These are phyloP conservation scores for Aspergillus transmontanensis DNA, from an alignment of 2,329 filamentous ascomycete genomes.

Conservation along the genomic window DNA sequence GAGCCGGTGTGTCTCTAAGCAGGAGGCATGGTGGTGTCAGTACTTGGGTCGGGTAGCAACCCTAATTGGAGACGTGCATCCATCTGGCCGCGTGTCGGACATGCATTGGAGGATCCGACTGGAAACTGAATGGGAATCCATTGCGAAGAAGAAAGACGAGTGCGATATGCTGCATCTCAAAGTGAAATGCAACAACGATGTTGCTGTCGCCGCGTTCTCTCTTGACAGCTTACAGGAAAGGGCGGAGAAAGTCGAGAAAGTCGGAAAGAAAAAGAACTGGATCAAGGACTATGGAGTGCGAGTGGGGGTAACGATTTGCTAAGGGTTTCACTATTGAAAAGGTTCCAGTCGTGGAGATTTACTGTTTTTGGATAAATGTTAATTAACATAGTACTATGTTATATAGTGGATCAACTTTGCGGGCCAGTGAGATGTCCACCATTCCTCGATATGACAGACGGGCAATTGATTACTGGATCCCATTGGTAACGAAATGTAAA, in stretches of 20 bases:
- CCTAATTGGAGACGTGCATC: slow-evolving; percentile 62
- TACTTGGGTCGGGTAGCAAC: slow-evolving; percentile 64
- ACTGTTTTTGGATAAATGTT: not conserved
- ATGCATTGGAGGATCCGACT: slow-evolving; percentile 42
- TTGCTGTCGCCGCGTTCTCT: slow-evolving; percentile 36
- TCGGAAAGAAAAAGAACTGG: slow-evolving; percentile 64
- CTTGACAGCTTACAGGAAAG: slow-evolving; percentile 43
- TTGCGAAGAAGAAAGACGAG: slow-evolving; percentile 42
- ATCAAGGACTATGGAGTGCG: slow-evolving; percentile 46
- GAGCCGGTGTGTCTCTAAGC: slow-evolving; percentile 54
- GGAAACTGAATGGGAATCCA: slow-evolving; percentile 45
- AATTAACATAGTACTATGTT: not conserved
- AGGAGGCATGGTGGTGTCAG: slow-evolving; percentile 65
- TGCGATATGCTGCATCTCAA: slow-evolving; percentile 48
- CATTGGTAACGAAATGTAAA: not conserved
- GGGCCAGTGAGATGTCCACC: not conserved
- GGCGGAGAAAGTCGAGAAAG: slow-evolving; percentile 51
- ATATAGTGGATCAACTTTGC: not conserved
- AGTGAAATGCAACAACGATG: slow-evolving; percentile 46
- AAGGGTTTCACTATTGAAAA: not conserved
- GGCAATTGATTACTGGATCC: not conserved
- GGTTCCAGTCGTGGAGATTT: too few relatives aligned
- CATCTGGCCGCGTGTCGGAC: slow-evolving; percentile 52
- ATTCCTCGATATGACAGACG: not conserved
- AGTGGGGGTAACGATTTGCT: slow-evolving; percentile 33